Evolutionary conservation across 1,284 basidiomycete species (phyloP), one percentile per base, ranked within the genome.

Genomic region (Rugosomyces carneus): DNA sequence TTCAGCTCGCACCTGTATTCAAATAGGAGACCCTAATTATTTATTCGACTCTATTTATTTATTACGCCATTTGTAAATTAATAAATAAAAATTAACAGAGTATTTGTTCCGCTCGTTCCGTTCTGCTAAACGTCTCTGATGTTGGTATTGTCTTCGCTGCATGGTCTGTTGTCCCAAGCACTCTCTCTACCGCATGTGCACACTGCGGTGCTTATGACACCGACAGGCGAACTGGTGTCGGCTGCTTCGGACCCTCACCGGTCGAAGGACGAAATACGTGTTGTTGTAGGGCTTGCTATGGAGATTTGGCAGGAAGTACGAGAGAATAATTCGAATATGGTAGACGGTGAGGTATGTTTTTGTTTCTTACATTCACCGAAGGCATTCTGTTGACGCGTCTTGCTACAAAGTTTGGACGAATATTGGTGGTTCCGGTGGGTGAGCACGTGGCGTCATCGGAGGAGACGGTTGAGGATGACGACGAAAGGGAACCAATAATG

Each of bases 271-370:
- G 78, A 84, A 48, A 72, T 88, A 40, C 76, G 81, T 45, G 73
- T 88, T 26, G 66, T 83, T 23, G 82, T 82, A 9, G 86, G 84
- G 13, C 63, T 89, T 10, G 76, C 78, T 39, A 76, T 76, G 7
- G 85, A 88, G 59, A 70, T 84, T 34, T 89, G 86, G 85, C 76
- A 78, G 45, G 85, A 89, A 62, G 81, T 79, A 16, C 77, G 75
- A 38, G 68, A 78, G 38, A 77, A 75, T 6, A 16, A 34, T 16
- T 64, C 72, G 38, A 83, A 82, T 18, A 81, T 82, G 76, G 78
- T 80, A 3, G 84, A 87, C 49, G 80, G 81, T 57, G 85, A 88
- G 73, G 85, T 86, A 54, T 59, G 67, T n/a, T 2, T 20, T n/a
- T 24, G 9, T 37, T 37, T 23, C 21, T 23, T 23, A 23, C 21